Evolutionary conservation across 495 filamentous ascomycete genomes (phyloP).

Genomic region (Cladorrhinum samala): DNA sequence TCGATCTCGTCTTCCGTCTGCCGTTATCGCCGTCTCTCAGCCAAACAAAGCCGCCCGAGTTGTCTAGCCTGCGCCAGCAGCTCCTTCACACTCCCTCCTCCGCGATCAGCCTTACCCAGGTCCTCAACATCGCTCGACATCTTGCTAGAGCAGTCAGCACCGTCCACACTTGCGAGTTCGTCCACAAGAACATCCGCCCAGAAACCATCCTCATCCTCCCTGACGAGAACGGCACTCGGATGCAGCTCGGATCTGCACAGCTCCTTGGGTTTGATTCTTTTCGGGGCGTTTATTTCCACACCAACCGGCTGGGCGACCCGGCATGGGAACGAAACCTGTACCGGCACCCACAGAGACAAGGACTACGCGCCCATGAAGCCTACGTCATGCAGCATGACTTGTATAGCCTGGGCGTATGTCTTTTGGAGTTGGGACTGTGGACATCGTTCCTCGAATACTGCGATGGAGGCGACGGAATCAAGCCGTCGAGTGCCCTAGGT

Average conservation of each 20-base stretch:
- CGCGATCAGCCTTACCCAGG: background rate
- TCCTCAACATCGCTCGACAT: background rate
- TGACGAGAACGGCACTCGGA: background rate
- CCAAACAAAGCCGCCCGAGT: background rate
- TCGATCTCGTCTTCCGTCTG: slow-evolving; percentile 20
- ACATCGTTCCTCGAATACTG: slow-evolving; percentile 36
- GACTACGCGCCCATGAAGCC: slow-evolving; percentile 28
- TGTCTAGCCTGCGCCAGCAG: background rate
- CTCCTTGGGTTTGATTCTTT: background rate
- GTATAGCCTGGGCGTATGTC: slow-evolving; percentile 37
- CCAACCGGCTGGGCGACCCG: slow-evolving; percentile 28
- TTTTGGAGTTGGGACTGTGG: slow-evolving; percentile 60
- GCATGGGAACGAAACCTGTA: slow-evolving; percentile 49
- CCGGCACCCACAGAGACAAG: slow-evolving; percentile 50
- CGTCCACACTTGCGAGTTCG: slow-evolving; percentile 1
- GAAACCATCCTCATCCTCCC: slow-evolving; percentile 1
- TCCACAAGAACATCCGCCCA: slow-evolving; percentile 4
- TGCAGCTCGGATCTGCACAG: background rate
- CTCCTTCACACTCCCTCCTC: background rate
- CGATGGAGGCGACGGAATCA: background rate
- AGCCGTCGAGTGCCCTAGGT: background rate
- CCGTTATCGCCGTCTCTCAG: background rate
- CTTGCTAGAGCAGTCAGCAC: background rate
- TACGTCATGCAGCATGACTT: slow-evolving; percentile 61
- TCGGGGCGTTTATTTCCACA: background rate